Evolutionary conservation across 805 yeast genomes (phyloP).

Genomic region (Nakazawaea molendinolei): DNA sequence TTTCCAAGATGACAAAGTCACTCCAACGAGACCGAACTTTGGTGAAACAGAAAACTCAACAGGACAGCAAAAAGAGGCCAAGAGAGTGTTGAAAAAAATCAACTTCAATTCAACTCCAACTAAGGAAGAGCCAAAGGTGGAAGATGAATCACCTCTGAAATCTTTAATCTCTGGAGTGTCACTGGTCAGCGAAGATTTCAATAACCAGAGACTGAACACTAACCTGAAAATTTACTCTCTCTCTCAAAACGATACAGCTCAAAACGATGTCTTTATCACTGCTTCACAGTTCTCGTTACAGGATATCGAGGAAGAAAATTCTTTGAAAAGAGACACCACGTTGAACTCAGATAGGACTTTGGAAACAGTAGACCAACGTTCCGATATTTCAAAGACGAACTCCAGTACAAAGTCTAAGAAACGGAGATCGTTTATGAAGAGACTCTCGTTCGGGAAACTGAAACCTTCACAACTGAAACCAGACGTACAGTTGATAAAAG

Average conservation of each 20-base stretch:
- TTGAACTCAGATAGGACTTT: neutral
- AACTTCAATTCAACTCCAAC: constrained; percentile 5
- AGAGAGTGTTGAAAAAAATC: constrained; percentile 9
- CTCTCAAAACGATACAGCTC: constrained; percentile 21
- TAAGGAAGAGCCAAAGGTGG: neutral
- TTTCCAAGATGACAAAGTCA: neutral
- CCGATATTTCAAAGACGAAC: neutral
- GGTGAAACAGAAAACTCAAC: neutral
- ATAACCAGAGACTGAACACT: constrained; percentile 14
- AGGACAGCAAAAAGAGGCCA: neutral
- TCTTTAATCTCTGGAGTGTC: constrained; percentile 2
- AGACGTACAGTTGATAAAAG: neutral
- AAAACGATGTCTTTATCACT: constrained; percentile 30
- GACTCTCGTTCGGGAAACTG: constrained; percentile 9
- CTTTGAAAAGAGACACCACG: constrained; percentile 1
- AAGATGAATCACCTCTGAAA: constrained; percentile 9
- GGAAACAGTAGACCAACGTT: neutral
- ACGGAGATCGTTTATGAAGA: constrained; percentile 5
- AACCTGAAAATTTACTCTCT: constrained; percentile 17
- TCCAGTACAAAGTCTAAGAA: neutral
- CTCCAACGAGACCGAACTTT: neutral
- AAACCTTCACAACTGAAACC: neutral
- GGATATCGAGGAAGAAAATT: constrained; percentile 10
- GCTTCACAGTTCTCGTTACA: constrained; percentile 28
- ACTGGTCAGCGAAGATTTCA: constrained; percentile 5